phyloP scores from a whole-genome alignment of 257 asterid genomes.

The Jacaranda copaia region DNA sequence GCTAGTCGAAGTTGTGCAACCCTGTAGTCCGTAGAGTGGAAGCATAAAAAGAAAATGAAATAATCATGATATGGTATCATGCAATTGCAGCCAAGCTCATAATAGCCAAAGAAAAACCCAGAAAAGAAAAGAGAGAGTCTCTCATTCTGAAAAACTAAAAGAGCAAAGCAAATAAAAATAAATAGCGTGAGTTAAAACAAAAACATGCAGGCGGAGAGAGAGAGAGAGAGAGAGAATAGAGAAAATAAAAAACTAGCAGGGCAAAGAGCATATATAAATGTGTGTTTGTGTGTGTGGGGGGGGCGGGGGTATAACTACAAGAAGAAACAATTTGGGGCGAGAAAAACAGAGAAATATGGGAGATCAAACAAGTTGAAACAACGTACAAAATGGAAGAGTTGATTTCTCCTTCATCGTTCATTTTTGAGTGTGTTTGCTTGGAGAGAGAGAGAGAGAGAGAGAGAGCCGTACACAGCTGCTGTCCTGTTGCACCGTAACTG shows the following conservation, averaged over 20 bases:
- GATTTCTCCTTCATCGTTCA: neutral
- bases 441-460: neutral
- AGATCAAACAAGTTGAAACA: neutral
- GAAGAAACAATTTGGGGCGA: neutral
- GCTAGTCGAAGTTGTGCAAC: neutral
- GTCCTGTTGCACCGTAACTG: too few relatives aligned
- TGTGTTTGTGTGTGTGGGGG: too few relatives aligned
- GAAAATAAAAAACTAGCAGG: neutral
- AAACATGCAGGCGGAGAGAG: too few relatives aligned
- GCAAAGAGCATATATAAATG: too few relatives aligned
- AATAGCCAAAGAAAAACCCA: neutral
- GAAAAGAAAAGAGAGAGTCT: neutral
- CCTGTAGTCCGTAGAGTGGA: neutral
- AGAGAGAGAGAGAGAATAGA: neutral
- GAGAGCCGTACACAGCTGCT: neutral
- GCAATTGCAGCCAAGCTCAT: neutral
- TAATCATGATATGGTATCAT: neutral
- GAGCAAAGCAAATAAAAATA: neutral
- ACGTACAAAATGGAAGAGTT: neutral
- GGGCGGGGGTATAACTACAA: too few relatives aligned
- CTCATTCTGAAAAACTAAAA: neutral
- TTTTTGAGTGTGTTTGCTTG: neutral
- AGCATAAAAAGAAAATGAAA: neutral
- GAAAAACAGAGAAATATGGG: neutral
- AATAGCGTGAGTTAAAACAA: neutral